Evolutionary conservation across 139 green algal species (phyloP).

Genomic region (Chlamydomonas schloesseri): DNA sequence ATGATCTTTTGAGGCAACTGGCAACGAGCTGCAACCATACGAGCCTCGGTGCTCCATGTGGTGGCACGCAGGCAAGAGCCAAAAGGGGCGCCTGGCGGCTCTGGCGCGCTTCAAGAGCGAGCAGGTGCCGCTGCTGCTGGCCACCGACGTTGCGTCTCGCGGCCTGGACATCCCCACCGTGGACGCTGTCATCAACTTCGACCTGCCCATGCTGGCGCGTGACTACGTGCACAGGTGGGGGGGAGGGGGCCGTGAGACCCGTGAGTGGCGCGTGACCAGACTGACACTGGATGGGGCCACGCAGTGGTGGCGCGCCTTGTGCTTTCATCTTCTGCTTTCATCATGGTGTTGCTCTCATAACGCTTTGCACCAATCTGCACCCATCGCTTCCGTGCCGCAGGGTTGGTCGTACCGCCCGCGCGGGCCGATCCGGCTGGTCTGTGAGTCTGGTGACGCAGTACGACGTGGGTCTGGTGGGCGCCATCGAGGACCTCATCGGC

Average conservation of each 20-base stretch:
- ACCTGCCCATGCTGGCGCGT: constrained; percentile 44
- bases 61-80: constrained; percentile 74
- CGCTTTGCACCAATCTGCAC: no score
- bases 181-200: constrained; percentile 94
- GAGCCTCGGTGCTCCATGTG: no score
- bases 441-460: constrained; percentile 94
- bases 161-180: constrained; percentile 97
- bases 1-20: no score
- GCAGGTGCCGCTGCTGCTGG: constrained; percentile 67
- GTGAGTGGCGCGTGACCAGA: no score
- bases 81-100: constrained; percentile 82
- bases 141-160: constrained; percentile 92
- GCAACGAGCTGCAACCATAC: no score
- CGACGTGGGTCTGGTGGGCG: constrained; percentile 83
- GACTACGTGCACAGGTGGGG: constrained; percentile 90
- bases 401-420: constrained; percentile 56
- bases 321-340: no score
- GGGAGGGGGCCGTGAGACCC: no score
- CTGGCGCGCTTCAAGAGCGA: constrained; percentile 83
- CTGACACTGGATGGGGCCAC: no score
- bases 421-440: constrained; percentile 76
- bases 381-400: background rate
- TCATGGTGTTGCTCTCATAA: no score
- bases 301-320: no score
- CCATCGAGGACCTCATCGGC: constrained; percentile 72